Base-by-base conservation (phyloP, 2,329 filamentous ascomycete genomes). In the Xylaria sp. region DNA sequence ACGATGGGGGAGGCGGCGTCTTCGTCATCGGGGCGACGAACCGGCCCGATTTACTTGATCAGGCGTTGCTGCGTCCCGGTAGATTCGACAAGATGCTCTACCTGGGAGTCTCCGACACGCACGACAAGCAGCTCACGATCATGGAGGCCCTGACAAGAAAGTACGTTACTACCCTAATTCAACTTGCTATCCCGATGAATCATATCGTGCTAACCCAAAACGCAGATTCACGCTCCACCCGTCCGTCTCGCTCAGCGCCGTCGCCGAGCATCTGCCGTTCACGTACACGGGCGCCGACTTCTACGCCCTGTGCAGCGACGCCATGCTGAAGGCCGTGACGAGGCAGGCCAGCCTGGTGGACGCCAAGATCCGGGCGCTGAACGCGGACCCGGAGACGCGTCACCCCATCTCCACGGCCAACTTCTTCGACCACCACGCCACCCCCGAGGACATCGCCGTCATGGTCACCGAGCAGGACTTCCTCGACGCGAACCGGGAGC, bases 1-100 rank as follows among this genome's bases (percentile, higher is more conserved):
- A 92, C 54, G 91, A 92, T 60, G 84, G 82, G 0, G 83, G 78
- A 8, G 90, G 90, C 9, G 92, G 92, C 18, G 93, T 97, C 4
- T 97, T 97, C 70, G 94, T 97, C 22, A 96, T 99, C 63, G 93
- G 94, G 53, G 93, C 93, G 2, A 99, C 93, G 4, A 99, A 99
- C 75, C 79, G 93, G 59, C 94, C 94, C 0, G 94, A 99, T 76
- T 76, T 97, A 49, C 81, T 99, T 19, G 93, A 99, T 69, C 91
- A 91, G 60, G 94, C 93, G 4, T 77, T 99, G 53, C 78, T 97
- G 41, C 85, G 93, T 49, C 94, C 93, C 1, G 93, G 93, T 2
- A 82, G 93, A 55, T 97, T 99, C 71, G 94, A 99, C 71, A 97
- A 97, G 78, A 96, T 97, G 92, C 83, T 99, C 24, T 99, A 97